A percentile compares a stretch with the other conserved stretches of the same genome.
Evolutionary conservation across 2,329 filamentous ascomycete genomes (phyloP).

Genomic region (Botrytis fragariae): DNA sequence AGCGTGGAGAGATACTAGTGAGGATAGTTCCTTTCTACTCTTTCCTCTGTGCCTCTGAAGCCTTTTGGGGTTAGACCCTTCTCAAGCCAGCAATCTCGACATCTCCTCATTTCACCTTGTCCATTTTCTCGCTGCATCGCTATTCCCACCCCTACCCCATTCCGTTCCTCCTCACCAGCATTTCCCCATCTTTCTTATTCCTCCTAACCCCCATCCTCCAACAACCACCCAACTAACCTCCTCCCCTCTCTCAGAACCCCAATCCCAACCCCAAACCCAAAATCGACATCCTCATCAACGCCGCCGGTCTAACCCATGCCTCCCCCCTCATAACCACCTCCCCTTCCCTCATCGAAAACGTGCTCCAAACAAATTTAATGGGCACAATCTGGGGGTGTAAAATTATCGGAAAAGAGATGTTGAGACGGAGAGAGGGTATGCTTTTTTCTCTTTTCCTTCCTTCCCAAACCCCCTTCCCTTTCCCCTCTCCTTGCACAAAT

Average conservation of each 20-base stretch:
- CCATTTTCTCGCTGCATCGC: not conserved
- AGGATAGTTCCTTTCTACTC: not conserved
- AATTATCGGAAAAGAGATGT: constrained; percentile 49
- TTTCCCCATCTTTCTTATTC: not conserved
- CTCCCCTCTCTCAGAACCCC: not conserved
- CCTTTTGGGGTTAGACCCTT: not conserved
- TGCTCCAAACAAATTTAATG: constrained; percentile 69
- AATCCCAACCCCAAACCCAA: constrained; percentile 12
- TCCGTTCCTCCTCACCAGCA: not conserved
- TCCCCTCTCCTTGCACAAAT: not conserved
- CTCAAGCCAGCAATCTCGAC: no score
- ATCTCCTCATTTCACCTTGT: no score
- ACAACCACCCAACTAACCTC: not conserved
- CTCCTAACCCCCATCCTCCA: not conserved
- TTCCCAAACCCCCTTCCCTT: not conserved
- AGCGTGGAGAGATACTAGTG: not conserved
- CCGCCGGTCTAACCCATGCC: constrained; percentile 69
- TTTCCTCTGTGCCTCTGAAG: not conserved
- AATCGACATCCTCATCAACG: constrained; percentile 69
- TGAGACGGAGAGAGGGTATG: constrained; percentile 39
- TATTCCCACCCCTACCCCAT: not conserved
- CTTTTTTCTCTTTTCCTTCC: not conserved
- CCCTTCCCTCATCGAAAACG: constrained; percentile 49
- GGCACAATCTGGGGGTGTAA: constrained; percentile 63
- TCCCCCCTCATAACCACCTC: constrained; percentile 58